A percentile compares a stretch with the other conserved stretches of the same genome.
Conservation (phyloP, 2,329 filamentous ascomycete genomes). For the Hymenoscyphus repandus region DNA sequence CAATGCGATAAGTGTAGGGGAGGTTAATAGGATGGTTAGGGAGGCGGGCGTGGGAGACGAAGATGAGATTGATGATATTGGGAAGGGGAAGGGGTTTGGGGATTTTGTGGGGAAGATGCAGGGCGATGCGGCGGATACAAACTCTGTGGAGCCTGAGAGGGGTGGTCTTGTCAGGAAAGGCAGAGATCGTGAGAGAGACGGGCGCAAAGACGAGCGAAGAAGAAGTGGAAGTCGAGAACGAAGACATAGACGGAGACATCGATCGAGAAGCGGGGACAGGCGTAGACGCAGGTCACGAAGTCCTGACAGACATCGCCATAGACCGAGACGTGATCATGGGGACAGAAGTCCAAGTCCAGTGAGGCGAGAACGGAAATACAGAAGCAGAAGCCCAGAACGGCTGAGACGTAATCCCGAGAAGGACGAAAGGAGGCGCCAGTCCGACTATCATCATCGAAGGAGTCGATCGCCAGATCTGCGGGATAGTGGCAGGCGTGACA, state of each 20-base stretch:
- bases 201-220: conserved; percentile 22
- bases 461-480: conserved; percentile 11
- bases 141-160: conserved; percentile 9
- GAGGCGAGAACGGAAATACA: conserved; percentile 20
- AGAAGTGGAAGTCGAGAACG: conserved; percentile 24
- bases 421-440: conserved; percentile 16
- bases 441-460: conserved; percentile 10
- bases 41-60: conserved; percentile 39
- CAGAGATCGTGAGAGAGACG: conserved; percentile 12
- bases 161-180: conserved; percentile 18
- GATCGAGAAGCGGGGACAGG: conserved; percentile 26
- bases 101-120: conserved; percentile 28
- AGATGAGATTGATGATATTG: conserved; percentile 29
- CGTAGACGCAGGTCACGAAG: conserved; percentile 24
- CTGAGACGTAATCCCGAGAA: conserved; percentile 24
- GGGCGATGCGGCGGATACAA: conserved; percentile 14
- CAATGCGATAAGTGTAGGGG: conserved; percentile 64
- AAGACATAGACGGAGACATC: conserved; percentile 29
- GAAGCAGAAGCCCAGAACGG: conserved; percentile 28
- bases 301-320: conserved; percentile 22
- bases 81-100: conserved; percentile 28
- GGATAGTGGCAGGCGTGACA: conserved; percentile 6
- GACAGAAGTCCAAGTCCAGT: conserved; percentile 26
- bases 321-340: conserved; percentile 20
- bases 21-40: conserved; percentile 50